Conservation (phyloP, 2,329 filamentous ascomycete genomes). For the Pseudogymnoascus destructans region DNA sequence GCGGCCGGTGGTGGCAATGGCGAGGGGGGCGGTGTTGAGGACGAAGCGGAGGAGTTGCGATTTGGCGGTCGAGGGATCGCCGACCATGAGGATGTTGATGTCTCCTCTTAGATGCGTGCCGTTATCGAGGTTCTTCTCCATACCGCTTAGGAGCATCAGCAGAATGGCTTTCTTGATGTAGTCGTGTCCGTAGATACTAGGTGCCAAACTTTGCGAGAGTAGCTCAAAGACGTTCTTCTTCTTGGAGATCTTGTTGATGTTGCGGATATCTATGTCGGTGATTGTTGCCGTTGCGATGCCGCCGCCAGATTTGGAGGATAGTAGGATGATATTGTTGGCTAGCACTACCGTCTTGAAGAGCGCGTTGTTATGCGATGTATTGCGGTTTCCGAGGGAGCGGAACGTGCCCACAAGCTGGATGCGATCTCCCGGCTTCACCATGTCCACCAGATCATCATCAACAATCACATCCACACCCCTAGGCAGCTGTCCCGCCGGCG, state of each 20-base stretch:
- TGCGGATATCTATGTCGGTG: slow-evolving; percentile 92
- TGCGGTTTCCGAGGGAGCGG: slow-evolving; percentile 85
- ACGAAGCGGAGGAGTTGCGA: slow-evolving; percentile 97
- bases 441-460: slow-evolving; percentile 91
- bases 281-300: slow-evolving; percentile 85
- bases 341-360: slow-evolving; percentile 90
- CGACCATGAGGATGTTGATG: slow-evolving; percentile 98
- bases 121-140: slow-evolving; percentile 98
- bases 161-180: slow-evolving; percentile 97
- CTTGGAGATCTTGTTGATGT: slow-evolving; percentile 96
- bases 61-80: slow-evolving; percentile 95
- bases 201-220: slow-evolving; percentile 84
- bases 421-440: slow-evolving; percentile 86
- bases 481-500: slow-evolving; percentile 87
- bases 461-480: slow-evolving; percentile 92
- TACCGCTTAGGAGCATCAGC: slow-evolving; percentile 85
- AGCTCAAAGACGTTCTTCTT: slow-evolving; percentile 88
- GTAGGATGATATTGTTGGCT: slow-evolving; percentile 85
- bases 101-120: slow-evolving; percentile 95
- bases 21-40: slow-evolving; percentile 87
- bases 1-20: slow-evolving; percentile 92
- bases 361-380: slow-evolving; percentile 78
- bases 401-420: slow-evolving; percentile 97
- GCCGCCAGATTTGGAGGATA: slow-evolving; percentile 92
- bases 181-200: slow-evolving; percentile 93